Base-by-base conservation (phyloP, 2,329 filamentous ascomycete species). In the Bipolaris gigantea region DNA sequence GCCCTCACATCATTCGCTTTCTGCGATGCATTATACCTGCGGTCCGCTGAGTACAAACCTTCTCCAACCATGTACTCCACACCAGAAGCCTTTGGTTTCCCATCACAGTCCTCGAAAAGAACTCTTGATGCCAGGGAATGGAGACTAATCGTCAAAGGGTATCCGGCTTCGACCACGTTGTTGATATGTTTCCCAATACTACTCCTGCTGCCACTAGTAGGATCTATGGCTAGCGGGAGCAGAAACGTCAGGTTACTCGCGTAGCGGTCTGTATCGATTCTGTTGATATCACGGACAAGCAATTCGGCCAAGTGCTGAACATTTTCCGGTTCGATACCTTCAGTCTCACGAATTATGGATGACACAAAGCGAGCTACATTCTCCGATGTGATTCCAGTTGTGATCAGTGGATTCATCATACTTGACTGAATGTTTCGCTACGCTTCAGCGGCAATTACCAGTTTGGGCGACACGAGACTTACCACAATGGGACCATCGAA, bases 111-210 rank as follows among this genome's bases (percentile, higher is more conserved):
- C 0, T 43, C 21, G n/a, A 36, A 27, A 11, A 50, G 9, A 11
- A 50, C 41, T 25, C 18, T 43, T 6, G 48, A 36, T 5, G 48
- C 48, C 8, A 50, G 39, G 0, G 39, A 43, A 3, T 50, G 38
- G 5, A 50, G n/a, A 80, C 83, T 69, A 83, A 86, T 72, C 47
- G 83, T 80, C 1, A 86, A 77, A 9, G 77, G 79, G 63, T 83
- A 82, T 45, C 39, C 39, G 16, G 39, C 39, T 41, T 41, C 15
- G 3, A 41, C 23, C 21, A 41, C 39, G 27, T n/a, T 27, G 39
- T 41, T 41, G 39, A 41, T 15, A 27, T 75, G 72, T 16, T 77
- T 78, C 54, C 77, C 76, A 11, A 75, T 41, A 7, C 39, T 41
- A 18, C 39, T 41, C 21, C 39, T 41, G 7, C 39, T 41, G 16